Evolutionary conservation across 2,329 filamentous ascomycete species (phyloP), one percentile per base, ranked within the genome.

Genomic region (Phialemoniopsis sp.): DNA sequence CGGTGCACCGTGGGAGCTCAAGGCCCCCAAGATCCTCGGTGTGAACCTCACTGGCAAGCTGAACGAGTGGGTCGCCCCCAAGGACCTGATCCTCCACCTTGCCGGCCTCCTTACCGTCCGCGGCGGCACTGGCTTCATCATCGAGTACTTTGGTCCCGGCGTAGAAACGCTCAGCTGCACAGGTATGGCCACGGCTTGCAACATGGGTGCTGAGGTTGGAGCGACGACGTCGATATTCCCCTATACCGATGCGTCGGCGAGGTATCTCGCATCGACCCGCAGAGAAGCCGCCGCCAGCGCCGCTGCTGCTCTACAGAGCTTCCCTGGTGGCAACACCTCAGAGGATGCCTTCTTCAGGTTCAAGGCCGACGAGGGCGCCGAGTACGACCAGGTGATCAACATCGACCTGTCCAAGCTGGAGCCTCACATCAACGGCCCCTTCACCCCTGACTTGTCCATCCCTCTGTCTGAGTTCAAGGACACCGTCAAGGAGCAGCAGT

Each of bases 221-320:
- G 93, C 89, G n/a, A 97, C 88, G 18, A 97, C 89, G 10, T 96
- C 87, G 41, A 80, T 94, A 53, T 96, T 98, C 78, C 93, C 93
- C 33, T 97, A 91, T 67, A 93, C 87, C 9, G 72, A 80, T 8
- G 84, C 85, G 38, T 91, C 94, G 56, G 74, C 86, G 15, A 84
- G 89, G 29, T 98, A 98, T 59, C 80, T 98, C 10, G 69, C 85
- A 52, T 83, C 90, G 6, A 98, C 93, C 14, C 82, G 93, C 57
- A 78, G 89, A 52, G 73, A 70, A 17, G 71, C 82, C 41, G 85
- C 93, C 44, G 85, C 85, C 34, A 66, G 75, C 47, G 77, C 82
- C 41, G 83, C 86, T 4, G 69, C 77, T 26, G 72, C 78, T 15
- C 84, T 67, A 64, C 82, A 61, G 60, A 66, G 56, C 52, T 78